Percentiles rank a stretch among this genome's conserved stretches.
These are phyloP conservation scores for Pichia sp. DNA, from an alignment of 1,139 yeast genomes.

Conservation along the genomic window DNA sequence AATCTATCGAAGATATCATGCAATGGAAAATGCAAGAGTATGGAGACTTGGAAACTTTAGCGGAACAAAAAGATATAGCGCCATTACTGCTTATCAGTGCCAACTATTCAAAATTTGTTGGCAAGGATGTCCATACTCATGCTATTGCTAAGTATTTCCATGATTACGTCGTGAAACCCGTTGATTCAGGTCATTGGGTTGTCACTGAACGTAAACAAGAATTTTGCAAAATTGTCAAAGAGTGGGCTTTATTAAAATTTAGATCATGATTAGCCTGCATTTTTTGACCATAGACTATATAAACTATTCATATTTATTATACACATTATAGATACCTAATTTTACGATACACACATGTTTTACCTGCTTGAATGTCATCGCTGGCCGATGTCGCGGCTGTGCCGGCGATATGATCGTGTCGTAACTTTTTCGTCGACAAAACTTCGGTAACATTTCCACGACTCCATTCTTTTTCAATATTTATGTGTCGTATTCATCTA, in stretches of 20 bases:
- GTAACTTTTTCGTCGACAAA: not conserved
- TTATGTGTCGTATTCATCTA: not conserved
- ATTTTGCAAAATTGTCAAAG: conserved; percentile 51
- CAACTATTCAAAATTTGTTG: conserved; percentile 27
- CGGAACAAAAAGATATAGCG: conserved; percentile 45
- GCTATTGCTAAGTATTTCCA: conserved; percentile 74
- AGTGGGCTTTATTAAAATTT: conserved; percentile 34
- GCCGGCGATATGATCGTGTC: no score
- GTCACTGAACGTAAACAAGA: conserved; percentile 71
- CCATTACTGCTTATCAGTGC: conserved; percentile 77
- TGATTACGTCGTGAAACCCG: conserved; percentile 60
- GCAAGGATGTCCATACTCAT: conserved; percentile 40
- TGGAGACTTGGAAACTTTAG: conserved; percentile 34
- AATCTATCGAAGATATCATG: conserved; percentile 46
- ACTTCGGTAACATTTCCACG: not conserved
- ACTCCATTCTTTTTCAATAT: not conserved
- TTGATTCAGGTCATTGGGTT: conserved; percentile 89
- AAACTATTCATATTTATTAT: not conserved
- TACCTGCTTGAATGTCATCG: no score
- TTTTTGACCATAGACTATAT: not conserved
- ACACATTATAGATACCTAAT: not conserved
- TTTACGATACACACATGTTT: no score
- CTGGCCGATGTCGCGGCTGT: no score
- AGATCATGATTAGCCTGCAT: not conserved
- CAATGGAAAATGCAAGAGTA: conserved; percentile 63